Evolutionary conservation across 2,329 filamentous ascomycete species (phyloP), one percentile per base, ranked within the genome.

Genomic region (Xylariaceae sp.): DNA sequence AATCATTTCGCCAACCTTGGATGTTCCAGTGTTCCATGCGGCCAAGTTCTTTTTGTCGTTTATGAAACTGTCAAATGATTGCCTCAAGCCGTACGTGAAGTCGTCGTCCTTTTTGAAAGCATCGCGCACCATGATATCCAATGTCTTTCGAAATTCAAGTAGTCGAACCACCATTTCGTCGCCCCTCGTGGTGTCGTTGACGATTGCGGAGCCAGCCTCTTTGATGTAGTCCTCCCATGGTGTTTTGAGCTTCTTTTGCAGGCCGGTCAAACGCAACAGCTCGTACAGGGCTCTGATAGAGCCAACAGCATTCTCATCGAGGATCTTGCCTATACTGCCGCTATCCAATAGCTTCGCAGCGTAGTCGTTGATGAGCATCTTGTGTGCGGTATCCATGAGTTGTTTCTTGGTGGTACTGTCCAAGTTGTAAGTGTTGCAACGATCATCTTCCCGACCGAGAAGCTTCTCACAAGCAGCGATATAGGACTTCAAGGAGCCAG

Each of bases 1-100:
- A 61, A 97, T 95, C 92, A 97, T 96, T 74, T 99, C 94, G 45
- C 93, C 94, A 13, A 96, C 90, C 76, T 96, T 97, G 16, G 91
- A 90, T 50, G 92, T 95, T 50, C 91, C 87, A 0, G 89, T 90
- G 47, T 84, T 83, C 82, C 88, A 93, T 5, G 83, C 86, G 5
- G 84, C 77, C 7, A 82, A 79, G 1, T 82, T 84, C 65, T 86
- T 88, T 66, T 87, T 87, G 69, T 94, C 89, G 69, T 99, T 99
- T 78, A 99, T 96, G 63, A 97, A 97, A 1, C 77, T 80, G 48
- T 89, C 86, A 66, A 99, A 97, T 0, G 90, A 82, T 63, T 97
- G 90, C 50, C 94, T 83, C 60, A 99, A 78, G 11, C 81, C 83
- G 68, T 92, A 88, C 0, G 85, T 81, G 45, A 97, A 84, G 18